A percentile compares a stretch with the other conserved stretches of the same genome.
Evolutionary conservation across 2,329 filamentous ascomycete genomes (phyloP).

Genomic region (Plectosphaerella sp.): DNA sequence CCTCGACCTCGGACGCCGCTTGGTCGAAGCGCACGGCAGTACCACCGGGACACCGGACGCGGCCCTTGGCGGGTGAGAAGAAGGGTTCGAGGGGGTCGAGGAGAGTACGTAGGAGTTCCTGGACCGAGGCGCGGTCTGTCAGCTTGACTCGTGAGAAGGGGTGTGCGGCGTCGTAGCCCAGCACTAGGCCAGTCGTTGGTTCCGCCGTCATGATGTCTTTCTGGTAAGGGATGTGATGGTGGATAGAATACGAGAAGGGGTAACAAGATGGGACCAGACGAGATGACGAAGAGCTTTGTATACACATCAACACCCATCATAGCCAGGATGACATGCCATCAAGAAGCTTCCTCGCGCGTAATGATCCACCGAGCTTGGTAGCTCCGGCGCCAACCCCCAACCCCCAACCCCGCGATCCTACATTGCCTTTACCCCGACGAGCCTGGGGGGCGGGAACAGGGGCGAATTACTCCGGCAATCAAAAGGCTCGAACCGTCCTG

Average conservation of each 20-base stretch:
- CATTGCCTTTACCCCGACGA: not conserved
- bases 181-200: conserved; percentile 19
- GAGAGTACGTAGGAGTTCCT: conserved; percentile 56
- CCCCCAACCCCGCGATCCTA: not conserved
- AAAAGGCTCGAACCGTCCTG: not conserved
- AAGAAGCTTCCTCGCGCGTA: not conserved
- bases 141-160: conserved; percentile 51
- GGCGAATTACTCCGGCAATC: conserved; percentile 3
- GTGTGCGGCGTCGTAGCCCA: conserved; percentile 50
- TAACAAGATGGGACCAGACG: not conserved
- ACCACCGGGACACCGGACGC: conserved; percentile 62
- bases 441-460: no score
- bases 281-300: not conserved
- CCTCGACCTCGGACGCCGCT: conserved; percentile 72
- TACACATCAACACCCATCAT: not conserved
- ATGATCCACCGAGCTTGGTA: not conserved
- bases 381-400: not conserved
- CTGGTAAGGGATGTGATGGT: not conserved
- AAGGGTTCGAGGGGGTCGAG: conserved; percentile 68
- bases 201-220: not conserved
- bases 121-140: conserved; percentile 49
- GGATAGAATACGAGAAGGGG: not conserved
- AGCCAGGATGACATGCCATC: not conserved
- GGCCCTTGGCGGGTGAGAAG: conserved; percentile 62
- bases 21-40: conserved; percentile 76